Conservation (phyloP, 257 asterid genomes). For the Scutellaria galericulata region DNA sequence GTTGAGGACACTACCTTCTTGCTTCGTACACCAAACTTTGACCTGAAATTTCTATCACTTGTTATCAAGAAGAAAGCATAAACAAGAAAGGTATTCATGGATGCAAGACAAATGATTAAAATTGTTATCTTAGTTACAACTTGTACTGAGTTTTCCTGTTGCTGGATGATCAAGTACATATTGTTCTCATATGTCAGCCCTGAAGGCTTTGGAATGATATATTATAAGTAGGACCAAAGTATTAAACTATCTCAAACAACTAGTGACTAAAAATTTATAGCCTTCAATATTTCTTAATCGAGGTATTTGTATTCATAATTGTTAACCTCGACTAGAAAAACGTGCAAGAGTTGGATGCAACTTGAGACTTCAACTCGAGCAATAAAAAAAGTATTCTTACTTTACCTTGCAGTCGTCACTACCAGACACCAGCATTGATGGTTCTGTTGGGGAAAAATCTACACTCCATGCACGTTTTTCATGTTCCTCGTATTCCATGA, state of each 20-base stretch:
- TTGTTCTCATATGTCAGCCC: no score
- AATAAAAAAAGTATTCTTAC: not conserved
- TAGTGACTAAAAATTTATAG: not conserved
- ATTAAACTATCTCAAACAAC: not conserved
- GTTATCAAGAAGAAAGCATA: slow-evolving; percentile 19
- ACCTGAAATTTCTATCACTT: slow-evolving; percentile 52
- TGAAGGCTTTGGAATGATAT: no score
- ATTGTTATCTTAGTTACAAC: slow-evolving; percentile 2
- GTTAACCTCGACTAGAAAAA: not conserved
- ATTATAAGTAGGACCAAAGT: no score
- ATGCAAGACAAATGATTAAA: not conserved
- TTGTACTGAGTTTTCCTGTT: not conserved
- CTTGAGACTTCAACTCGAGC: not conserved
- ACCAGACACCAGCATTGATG: slow-evolving; percentile 87
- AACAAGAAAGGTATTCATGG: not conserved
- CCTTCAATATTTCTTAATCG: not conserved
- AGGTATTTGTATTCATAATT: not conserved
- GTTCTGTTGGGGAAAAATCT: slow-evolving; percentile 74
- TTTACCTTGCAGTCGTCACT: slow-evolving; percentile 89
- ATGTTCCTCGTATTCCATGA: slow-evolving; percentile 86
- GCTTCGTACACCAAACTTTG: slow-evolving; percentile 78
- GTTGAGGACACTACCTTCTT: slow-evolving; percentile 73
- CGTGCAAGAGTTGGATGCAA: not conserved
- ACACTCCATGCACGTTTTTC: slow-evolving; percentile 91
- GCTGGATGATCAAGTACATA: no score